Percentiles rank a stretch among this genome's conserved stretches.
These are phyloP conservation scores for Auricularia cornea DNA, from an alignment of 768 basidiomycete species.

Conservation along the genomic window DNA sequence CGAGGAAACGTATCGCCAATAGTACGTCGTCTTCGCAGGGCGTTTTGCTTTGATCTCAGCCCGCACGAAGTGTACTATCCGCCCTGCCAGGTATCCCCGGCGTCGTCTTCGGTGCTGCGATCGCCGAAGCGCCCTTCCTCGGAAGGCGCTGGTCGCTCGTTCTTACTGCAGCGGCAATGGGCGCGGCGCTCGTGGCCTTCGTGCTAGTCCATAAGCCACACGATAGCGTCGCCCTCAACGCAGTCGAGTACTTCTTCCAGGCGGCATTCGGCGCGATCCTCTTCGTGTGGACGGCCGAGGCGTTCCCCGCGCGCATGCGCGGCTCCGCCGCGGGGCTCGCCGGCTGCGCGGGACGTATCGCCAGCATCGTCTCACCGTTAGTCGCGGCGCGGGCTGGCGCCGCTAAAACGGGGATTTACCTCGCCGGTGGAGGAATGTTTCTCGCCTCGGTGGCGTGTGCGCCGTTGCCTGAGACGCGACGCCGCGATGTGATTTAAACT, in stretches of 20 bases:
- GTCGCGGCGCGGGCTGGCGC: not conserved
- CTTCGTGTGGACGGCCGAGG: not conserved
- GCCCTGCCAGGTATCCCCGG: constrained; percentile 39
- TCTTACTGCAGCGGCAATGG: not conserved
- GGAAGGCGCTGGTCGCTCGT: constrained; percentile 46
- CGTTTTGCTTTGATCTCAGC: constrained; percentile 11
- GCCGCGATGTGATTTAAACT: too few species aligned
- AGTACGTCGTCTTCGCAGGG: not conserved
- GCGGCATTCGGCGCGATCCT: not conserved
- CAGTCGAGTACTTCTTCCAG: not conserved
- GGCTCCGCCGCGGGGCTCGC: not conserved
- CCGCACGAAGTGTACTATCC: constrained; percentile 49
- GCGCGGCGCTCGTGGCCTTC: not conserved
- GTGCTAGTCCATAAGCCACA: not conserved
- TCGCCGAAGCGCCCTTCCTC: constrained; percentile 41
- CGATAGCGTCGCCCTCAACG: not conserved
- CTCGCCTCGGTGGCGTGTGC: too few species aligned
- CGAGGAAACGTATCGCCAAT: not conserved
- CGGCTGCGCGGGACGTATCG: not conserved
- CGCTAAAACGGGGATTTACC: too few species aligned
- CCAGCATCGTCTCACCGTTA: not conserved
- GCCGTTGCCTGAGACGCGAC: too few species aligned
- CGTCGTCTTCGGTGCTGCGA: constrained; percentile 44
- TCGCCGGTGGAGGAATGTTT: too few species aligned
- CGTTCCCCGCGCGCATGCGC: not conserved